Percentiles rank a stretch among this genome's conserved stretches.
Evolutionary conservation across 2,329 filamentous ascomycete species (phyloP).

Genomic region (Fusarium incarnatum): DNA sequence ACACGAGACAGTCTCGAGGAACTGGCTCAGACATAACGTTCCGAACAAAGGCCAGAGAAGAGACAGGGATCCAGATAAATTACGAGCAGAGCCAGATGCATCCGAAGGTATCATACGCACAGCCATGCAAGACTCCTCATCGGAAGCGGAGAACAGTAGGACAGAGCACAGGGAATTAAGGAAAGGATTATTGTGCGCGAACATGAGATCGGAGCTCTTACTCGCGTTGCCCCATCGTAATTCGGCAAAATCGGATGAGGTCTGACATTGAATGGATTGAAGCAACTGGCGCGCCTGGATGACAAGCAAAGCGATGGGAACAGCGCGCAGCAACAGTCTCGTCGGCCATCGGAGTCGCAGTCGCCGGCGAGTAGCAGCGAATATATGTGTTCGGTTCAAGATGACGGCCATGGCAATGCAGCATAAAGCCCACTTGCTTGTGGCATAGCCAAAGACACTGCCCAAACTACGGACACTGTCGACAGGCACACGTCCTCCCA

Average conservation of each 20-base stretch:
- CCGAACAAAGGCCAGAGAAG: conserved; percentile 80
- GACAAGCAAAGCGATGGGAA: conserved; percentile 77
- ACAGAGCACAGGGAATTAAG: conserved; percentile 78
- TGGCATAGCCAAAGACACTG: conserved; percentile 89
- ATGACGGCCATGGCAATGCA: conserved; percentile 89
- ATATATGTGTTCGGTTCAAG: conserved; percentile 92
- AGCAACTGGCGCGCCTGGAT: conserved; percentile 77
- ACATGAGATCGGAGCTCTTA: conserved; percentile 75
- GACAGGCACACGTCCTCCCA: conserved; percentile 64
- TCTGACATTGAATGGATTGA: conserved; percentile 92
- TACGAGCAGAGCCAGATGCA: conserved; percentile 60
- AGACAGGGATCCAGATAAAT: conserved; percentile 81
- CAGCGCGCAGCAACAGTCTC: conserved; percentile 75
- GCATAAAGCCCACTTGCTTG: conserved; percentile 90
- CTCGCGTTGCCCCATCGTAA: conserved; percentile 76
- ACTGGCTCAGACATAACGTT: conserved; percentile 79
- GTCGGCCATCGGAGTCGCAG: conserved; percentile 80
- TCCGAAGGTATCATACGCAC: conserved; percentile 75
- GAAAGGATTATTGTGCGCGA: conserved; percentile 74
- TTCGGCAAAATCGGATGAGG: conserved; percentile 76
- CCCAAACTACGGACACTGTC: conserved; percentile 77
- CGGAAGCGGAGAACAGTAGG: conserved; percentile 78
- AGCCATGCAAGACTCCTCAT: conserved; percentile 79
- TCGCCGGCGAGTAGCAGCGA: conserved; percentile 86
- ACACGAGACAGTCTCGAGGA: conserved; percentile 88